Conservation (phyloP, 306 rosid species). For the Glycyrrhiza uralensis region DNA sequence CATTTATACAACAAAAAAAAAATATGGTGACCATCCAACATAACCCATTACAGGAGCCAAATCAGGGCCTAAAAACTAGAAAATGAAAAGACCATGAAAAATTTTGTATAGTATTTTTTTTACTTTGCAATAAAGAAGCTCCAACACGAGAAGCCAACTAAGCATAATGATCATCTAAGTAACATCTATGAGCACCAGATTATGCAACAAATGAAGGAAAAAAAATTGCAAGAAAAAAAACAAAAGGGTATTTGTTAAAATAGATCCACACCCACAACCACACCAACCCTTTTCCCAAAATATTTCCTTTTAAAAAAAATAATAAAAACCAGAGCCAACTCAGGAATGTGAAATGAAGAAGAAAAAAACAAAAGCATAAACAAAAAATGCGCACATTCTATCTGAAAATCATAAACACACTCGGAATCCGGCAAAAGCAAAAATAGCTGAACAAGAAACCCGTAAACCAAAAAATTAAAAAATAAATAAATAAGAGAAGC, state of each 20-base stretch:
- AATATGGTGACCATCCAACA: background rate
- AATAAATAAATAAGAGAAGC: background rate
- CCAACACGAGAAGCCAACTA: background rate
- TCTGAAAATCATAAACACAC: background rate
- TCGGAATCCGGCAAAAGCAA: background rate
- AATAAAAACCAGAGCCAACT: background rate
- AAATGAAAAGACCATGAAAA: background rate
- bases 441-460: background rate
- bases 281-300: background rate
- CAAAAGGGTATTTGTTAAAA: background rate
- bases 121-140: background rate
- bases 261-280: conserved; percentile 24
- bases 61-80: background rate
- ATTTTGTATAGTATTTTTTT: background rate
- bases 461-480: background rate
- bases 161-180: background rate
- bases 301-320: background rate
- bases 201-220: background rate
- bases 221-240: background rate
- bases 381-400: background rate
- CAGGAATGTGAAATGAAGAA: background rate
- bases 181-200: background rate
- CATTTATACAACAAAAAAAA: background rate
- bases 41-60: background rate
- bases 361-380: background rate